These are phyloP conservation scores for Pseudonitzschia multiseries DNA, from an alignment of 108 stramenopile species.

Conservation along the genomic window DNA sequence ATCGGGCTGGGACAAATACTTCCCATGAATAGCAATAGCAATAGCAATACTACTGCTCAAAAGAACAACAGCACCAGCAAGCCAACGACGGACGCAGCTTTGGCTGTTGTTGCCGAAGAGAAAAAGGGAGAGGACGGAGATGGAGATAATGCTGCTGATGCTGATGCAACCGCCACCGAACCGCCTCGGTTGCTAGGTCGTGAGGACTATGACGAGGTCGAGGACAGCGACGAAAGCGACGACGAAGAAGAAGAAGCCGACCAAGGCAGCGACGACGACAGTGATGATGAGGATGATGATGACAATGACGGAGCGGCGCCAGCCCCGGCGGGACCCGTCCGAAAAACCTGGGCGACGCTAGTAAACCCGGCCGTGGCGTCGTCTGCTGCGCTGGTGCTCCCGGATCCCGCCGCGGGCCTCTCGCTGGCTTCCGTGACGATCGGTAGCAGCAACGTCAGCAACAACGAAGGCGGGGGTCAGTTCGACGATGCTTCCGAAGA, in stretches of 20 bases:
- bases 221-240: slow-evolving; percentile 16
- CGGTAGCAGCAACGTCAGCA: not conserved
- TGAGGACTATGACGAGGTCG: slow-evolving; percentile 30
- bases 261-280: slow-evolving; percentile 33
- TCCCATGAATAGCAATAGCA: slow-evolving; percentile 20
- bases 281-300: not conserved
- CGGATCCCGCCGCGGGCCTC: not conserved
- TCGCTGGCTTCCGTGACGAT: not conserved
- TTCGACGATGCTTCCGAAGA: slow-evolving; percentile 56
- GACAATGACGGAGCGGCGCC: too few species aligned
- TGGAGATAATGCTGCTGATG: not conserved
- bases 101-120: not conserved
- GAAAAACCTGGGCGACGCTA: slow-evolving; percentile 57
- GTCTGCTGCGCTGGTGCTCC: not conserved
- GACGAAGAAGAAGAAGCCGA: slow-evolving; percentile 46
- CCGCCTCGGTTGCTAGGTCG: too few species aligned
- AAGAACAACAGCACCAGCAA: too few species aligned
- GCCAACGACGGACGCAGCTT: not conserved
- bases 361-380: slow-evolving; percentile 46
- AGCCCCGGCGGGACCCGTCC: not conserved
- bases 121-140: slow-evolving; percentile 3
- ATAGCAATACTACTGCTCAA: not conserved
- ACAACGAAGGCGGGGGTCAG: slow-evolving; percentile 27
- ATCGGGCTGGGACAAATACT: slow-evolving; percentile 57
- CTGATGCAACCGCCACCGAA: not conserved